Evolutionary conservation across 257 asterid species (phyloP).

Genomic region (Craterostigma plantagineum): DNA sequence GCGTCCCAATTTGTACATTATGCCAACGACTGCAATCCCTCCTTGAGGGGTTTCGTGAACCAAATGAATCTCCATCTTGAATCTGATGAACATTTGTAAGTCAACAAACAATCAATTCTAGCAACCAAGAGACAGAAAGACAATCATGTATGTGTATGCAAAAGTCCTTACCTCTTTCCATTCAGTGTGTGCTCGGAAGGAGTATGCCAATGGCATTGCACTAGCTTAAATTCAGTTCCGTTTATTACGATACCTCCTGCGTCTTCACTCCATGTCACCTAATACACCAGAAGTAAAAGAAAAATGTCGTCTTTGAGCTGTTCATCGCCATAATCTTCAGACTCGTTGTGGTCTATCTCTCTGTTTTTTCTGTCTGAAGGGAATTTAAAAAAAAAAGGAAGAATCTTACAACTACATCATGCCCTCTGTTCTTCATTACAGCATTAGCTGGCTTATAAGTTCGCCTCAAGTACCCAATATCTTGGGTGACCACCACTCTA

Average conservation of each 20-base stretch:
- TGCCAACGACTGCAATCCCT: slow-evolving; percentile 31
- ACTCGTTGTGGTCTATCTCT: too few relatives aligned
- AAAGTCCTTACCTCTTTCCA: slow-evolving; percentile 24
- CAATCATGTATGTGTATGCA: too few relatives aligned
- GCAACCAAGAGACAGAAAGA: too few relatives aligned
- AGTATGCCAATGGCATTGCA: slow-evolving; percentile 67
- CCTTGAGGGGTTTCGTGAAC: slow-evolving; percentile 37
- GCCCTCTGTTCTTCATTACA: slow-evolving; percentile 36
- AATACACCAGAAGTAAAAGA: not conserved
- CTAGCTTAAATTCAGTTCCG: slow-evolving; percentile 21
- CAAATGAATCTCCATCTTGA: slow-evolving; percentile 49
- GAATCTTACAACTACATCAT: slow-evolving; percentile 34
- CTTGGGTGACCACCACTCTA: slow-evolving; percentile 12
- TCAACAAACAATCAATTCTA: too few relatives aligned
- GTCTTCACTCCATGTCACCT: slow-evolving; percentile 52
- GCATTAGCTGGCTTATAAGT: slow-evolving; percentile 39
- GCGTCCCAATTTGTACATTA: slow-evolving; percentile 41
- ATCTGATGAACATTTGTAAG: slow-evolving; percentile 9
- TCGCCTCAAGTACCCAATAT: slow-evolving; percentile 15
- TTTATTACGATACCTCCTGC: slow-evolving; percentile 38
- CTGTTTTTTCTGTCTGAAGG: too few relatives aligned
- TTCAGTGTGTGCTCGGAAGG: slow-evolving; percentile 64
- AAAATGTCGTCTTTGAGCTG: too few relatives aligned
- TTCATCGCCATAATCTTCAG: too few relatives aligned
- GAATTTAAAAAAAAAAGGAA: not conserved